Evolutionary conservation across 2,329 filamentous ascomycete genomes (phyloP), one percentile per base, ranked within the genome.

Genomic region (Phyllosticta ampelicida): DNA sequence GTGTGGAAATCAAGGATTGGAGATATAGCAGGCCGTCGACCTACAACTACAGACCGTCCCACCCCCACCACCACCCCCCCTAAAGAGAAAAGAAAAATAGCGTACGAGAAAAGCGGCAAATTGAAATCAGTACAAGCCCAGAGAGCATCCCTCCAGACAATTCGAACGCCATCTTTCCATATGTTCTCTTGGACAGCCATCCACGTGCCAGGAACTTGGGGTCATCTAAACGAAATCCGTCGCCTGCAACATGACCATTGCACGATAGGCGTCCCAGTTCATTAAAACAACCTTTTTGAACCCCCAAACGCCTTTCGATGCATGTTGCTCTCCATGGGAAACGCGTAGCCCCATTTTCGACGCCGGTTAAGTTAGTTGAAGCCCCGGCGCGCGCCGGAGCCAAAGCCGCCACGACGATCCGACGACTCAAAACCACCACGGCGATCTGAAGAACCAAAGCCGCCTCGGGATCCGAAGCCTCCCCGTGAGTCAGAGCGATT

Each of bases 311-410:
- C 36, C 36, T 44, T 44, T n/a, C 30, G 30, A 36, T 36, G 30
- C 30, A 36, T 16, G 30, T 36, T 10, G 16, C 30, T 16, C 30
- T 16, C 16, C 36, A n/a, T 5, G 36, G 36, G 36, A 44, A 4
- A 44, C 36, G n/a, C 36, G 13, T 44, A 44, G 11, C 36, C 8
- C 6, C 13, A 44, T 16, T 44, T n/a, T 44, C n/a, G 16, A 36
- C 30, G 30, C 5, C 30, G 11, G 2, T 44, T 16, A 3, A 13
- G n/a, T n/a, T 5, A 44, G 5, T 61, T 61, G 53, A 63, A 61
- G 10, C 60, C 62, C 10, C 63, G 54, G 21, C 59, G 58, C 51
- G 59, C 61, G 36, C 60, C 62, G 48, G 57, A 60, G 11, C 60
- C 54, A 18, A 20, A 51, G 48, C 20, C 54, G 4, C 10, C 58